Base-by-base conservation (phyloP, 2,329 filamentous ascomycete species). In the Fusarium veterinarium region DNA sequence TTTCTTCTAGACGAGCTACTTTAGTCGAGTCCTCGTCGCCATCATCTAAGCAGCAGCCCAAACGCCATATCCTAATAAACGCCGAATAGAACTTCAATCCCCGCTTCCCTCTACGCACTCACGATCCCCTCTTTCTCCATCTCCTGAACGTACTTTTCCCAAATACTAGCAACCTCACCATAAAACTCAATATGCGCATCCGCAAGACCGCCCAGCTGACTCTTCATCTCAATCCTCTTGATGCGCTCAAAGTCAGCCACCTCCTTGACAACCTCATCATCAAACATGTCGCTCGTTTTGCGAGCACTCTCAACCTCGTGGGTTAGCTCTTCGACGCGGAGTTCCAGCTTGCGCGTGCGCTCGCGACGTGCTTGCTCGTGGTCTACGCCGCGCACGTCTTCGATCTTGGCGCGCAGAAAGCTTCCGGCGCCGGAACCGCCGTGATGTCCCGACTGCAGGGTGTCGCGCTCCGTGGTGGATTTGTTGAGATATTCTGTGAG, bases 401-500 rank as follows among this genome's bases (percentile, higher is more conserved):
- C 96, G 78, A 99, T 92, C 83, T 98, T 98, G 80, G 92, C 92
- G 48, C 95, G 92, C 75, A 99, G 89, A 84, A 98, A 98, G 8
- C 93, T 92, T 17, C 92, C 93, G 0, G 95, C 93, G 2, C 95
- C 95, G 10, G 73, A 93, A 53, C 90, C 89, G 31, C 80, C 76
- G 57, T 79, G 77, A 74, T 92, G 90, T 16, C 91, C 90, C 1
- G 90, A 90, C 13, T 87, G 86, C 6, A 97, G 90, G 20, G 89
- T 86, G 82, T 99, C 96, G 52, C 95, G 92, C 82, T 99, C 96
- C 7, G 91, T 85, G 6, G 94, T 94, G 2, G 94, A 94, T 81
- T 97, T 97, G 84, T 93, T 93, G 60, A 98, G 92, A 82, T 98
- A 98, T 80, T 98, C 95, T 33, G 95, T 97, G 38, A 99, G 88